Evolutionary conservation across 495 filamentous ascomycete genomes (phyloP), one percentile per base, ranked within the genome.

Genomic region (Lasiosphaeria miniovina): DNA sequence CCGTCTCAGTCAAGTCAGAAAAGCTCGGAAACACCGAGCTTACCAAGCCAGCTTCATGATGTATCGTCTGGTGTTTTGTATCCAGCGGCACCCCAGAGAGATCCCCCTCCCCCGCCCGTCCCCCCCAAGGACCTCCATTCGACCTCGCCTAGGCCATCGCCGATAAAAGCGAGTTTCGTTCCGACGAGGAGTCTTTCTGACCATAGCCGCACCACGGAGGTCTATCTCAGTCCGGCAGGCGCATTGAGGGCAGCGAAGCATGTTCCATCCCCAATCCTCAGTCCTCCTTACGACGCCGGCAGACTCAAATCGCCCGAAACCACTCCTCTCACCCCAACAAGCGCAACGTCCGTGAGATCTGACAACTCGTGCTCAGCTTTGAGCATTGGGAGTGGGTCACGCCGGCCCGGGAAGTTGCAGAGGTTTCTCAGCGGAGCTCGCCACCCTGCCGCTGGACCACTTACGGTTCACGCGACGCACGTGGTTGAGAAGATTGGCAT

Each of bases 391-490:
- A 70, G 65, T 52, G 68, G 64, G 34, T 60, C 71, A 8, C 73
- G 70, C 40, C 74, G 73, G 43, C 67, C 69, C 2, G 68, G 73
- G 46, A 75, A 70, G 54, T 59, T 79, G 4, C 71, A 75, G 36
- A 72, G 75, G 32, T 65, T 80, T 49, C 49, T 80, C 35, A 75
- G 74, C 60, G 65, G 68, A 36, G 57, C 68, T 31, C 69, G 74
- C n/a, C 64, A 65, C 10, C 48, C 66, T 4, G 36, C 51, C 1
- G 32, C 58, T n/a, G 61, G 59, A 1, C 64, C 71, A 6, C 59
- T 70, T 4, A 61, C 66, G 24, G 63, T 65, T 12, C 70, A 72
- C 43, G 51, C 58, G 34, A 71, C 74, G n/a, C 71, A 75, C 35
- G 60, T 62, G 41, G 46, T 57, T 17, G 70, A 72, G 35, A 62